phyloP scores from a whole-genome alignment of 2,329 filamentous ascomycete species.

The Colletotrichum sp. region DNA sequence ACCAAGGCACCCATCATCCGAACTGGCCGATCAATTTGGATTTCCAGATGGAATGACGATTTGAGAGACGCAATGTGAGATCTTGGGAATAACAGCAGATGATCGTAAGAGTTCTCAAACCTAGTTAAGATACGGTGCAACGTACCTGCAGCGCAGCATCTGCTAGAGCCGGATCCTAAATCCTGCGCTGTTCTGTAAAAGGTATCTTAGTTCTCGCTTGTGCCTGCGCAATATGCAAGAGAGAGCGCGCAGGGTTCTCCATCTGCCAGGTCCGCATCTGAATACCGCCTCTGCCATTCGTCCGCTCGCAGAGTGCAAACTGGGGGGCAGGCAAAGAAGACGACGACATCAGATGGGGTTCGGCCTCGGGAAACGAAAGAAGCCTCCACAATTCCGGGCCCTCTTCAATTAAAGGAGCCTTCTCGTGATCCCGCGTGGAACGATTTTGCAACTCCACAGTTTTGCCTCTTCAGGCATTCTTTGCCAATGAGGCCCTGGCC shows the following conservation, averaged over 20 bases:
- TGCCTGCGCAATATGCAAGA: not conserved
- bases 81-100: not conserved
- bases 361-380: constrained; percentile 9
- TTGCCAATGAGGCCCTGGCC: not conserved
- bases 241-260: not conserved
- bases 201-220: not conserved
- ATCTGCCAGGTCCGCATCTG: not conserved
- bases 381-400: constrained; percentile 7
- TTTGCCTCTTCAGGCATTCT: constrained; percentile 16
- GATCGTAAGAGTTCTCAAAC: not conserved
- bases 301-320: not conserved
- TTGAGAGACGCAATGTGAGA: not conserved
- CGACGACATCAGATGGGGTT: not conserved
- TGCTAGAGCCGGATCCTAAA: not conserved
- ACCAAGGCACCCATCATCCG: not conserved
- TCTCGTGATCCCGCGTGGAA: constrained; percentile 20
- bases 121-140: not conserved
- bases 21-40: not conserved
- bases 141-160: not conserved
- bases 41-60: not conserved
- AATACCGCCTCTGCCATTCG: not conserved
- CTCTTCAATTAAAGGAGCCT: constrained; percentile 5
- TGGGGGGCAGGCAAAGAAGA: not conserved
- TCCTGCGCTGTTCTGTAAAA: not conserved
- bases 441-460: constrained; percentile 16